Conservation (phyloP, 108 stramenopile species). For the Discostella stelligeroides region DNA sequence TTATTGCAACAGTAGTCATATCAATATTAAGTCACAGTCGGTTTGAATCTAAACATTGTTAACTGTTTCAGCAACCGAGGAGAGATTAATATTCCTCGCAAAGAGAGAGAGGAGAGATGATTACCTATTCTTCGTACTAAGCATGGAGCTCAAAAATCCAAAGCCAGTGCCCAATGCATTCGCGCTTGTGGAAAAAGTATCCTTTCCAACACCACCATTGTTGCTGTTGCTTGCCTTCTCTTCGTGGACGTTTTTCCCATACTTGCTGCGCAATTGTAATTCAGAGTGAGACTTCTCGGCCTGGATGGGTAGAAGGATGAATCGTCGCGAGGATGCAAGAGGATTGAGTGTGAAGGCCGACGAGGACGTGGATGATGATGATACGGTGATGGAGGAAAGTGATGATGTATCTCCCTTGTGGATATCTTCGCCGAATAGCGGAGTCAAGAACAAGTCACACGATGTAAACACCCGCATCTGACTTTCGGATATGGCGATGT, state of each 20-base stretch:
- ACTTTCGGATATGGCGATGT: constrained; percentile 55
- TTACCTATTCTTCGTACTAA: constrained; percentile 70
- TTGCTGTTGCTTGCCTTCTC: constrained; percentile 44
- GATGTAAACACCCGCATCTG: constrained; percentile 60
- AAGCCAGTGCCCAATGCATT: constrained; percentile 72
- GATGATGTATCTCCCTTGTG: constrained; percentile 21
- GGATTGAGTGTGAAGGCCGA: constrained; percentile 66
- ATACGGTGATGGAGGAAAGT: constrained; percentile 11
- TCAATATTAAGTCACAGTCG: no score
- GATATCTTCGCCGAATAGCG: constrained; percentile 72
- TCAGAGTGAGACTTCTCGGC: constrained; percentile 83
- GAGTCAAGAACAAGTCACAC: constrained; percentile 71
- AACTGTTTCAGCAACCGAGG: background rate
- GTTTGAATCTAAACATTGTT: background rate
- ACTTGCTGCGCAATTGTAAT: constrained; percentile 75
- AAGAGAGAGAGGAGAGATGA: background rate
- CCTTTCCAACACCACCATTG: background rate
- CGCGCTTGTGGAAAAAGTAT: constrained; percentile 39
- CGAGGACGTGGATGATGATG: constrained; percentile 35
- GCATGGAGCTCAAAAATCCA: constrained; percentile 84
- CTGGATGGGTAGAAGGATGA: constrained; percentile 80
- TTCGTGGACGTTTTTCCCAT: constrained; percentile 54
- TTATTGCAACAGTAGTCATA: no score
- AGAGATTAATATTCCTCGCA: background rate
- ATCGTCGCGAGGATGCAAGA: constrained; percentile 75